Evolutionary conservation across 805 yeast genomes (phyloP).

Genomic region (Nakazawaea molendinolei): DNA sequence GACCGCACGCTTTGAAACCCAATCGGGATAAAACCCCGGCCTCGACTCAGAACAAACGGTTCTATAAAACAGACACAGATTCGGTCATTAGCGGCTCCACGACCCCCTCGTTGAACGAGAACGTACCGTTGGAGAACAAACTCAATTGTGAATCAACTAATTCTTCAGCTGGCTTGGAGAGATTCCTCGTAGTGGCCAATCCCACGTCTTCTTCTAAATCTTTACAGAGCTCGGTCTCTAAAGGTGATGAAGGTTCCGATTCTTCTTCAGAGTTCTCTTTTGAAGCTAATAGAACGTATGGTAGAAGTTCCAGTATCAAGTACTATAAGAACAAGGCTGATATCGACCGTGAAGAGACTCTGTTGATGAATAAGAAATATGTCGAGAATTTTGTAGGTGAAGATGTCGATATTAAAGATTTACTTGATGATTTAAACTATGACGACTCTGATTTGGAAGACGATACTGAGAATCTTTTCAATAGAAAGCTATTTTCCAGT

Average conservation of each 20-base stretch:
- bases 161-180: slow-evolving; percentile 2
- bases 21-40: background rate
- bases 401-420: slow-evolving; percentile 17
- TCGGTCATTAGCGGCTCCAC: background rate
- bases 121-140: background rate
- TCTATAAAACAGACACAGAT: background rate
- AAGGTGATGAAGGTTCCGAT: too few relatives aligned
- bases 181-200: too few relatives aligned
- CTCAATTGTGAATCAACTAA: background rate
- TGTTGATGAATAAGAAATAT: slow-evolving; percentile 14
- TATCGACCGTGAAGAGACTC: slow-evolving; percentile 19
- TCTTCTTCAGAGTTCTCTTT: slow-evolving; percentile 30
- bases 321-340: slow-evolving; percentile 29
- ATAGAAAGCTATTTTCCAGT: slow-evolving; percentile 28
- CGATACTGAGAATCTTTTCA: slow-evolving; percentile 32
- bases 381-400: slow-evolving; percentile 21
- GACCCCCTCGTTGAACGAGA: background rate
- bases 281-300: slow-evolving; percentile 21
- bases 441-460: slow-evolving; percentile 26
- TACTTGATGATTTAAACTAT: slow-evolving; percentile 26
- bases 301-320: slow-evolving; percentile 29
- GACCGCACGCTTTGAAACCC: slow-evolving; percentile 2
- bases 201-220: too few relatives aligned
- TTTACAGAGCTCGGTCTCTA: too few relatives aligned
- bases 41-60: background rate